A percentile compares a stretch with the other conserved stretches of the same genome.
Evolutionary conservation across 2,329 filamentous ascomycete species (phyloP).

Genomic region (Pseudonectria buxi): DNA sequence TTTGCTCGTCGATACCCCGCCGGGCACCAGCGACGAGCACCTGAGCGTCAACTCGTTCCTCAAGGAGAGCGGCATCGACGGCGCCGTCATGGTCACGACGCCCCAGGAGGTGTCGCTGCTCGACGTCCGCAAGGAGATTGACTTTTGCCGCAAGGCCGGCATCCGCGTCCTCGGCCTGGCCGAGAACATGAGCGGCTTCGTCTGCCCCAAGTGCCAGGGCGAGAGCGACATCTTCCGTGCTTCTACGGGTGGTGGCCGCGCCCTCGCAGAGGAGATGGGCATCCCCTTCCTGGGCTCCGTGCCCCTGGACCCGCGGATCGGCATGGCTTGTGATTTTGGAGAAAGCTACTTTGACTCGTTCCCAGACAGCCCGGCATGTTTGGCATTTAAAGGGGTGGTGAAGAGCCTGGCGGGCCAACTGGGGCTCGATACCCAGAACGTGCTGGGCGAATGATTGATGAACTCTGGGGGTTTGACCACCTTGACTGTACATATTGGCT

Average conservation of each 20-base stretch:
- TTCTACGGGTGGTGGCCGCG: slow-evolving; percentile 79
- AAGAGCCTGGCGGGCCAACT: slow-evolving; percentile 60
- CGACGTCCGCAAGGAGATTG: slow-evolving; percentile 94
- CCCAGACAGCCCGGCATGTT: slow-evolving; percentile 85
- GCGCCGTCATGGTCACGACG: slow-evolving; percentile 87
- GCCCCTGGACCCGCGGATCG: slow-evolving; percentile 85
- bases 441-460: slow-evolving; percentile 37
- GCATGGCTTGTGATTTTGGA: slow-evolving; percentile 94
- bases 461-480: slow-evolving; percentile 1
- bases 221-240: slow-evolving; percentile 81
- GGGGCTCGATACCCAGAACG: slow-evolving; percentile 51
- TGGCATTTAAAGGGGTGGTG: slow-evolving; percentile 75
- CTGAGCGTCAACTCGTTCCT: slow-evolving; percentile 87
- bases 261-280: slow-evolving; percentile 75
- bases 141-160: slow-evolving; percentile 92
- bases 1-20: slow-evolving; percentile 88
- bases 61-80: slow-evolving; percentile 86
- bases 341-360: slow-evolving; percentile 96
- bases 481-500: neutral
- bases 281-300: slow-evolving; percentile 87
- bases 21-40: slow-evolving; percentile 93
- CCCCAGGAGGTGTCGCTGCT: slow-evolving; percentile 89
- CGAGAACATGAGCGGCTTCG: slow-evolving; percentile 97
- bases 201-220: slow-evolving; percentile 86
- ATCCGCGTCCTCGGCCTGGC: slow-evolving; percentile 84